Conservation (phyloP, 108 stramenopile genomes). For the Heterococcus sp. region DNA sequence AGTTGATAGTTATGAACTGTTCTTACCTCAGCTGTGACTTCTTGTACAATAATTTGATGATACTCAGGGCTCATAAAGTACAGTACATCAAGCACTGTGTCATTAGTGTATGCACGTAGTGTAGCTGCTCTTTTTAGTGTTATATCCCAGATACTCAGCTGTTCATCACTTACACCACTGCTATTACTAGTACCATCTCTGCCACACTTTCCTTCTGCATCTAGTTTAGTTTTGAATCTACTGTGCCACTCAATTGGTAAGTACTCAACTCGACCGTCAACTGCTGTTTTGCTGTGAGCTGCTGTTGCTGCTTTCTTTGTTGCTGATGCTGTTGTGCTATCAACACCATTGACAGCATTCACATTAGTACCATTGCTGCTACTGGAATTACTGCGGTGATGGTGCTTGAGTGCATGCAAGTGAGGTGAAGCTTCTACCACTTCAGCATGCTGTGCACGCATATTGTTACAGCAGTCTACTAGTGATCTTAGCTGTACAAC, state of each 20-base stretch:
- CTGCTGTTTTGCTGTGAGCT: not conserved
- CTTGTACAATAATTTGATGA: no score
- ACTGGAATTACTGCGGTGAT: no score
- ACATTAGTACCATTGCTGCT: no score
- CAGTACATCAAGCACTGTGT: conserved; percentile 31
- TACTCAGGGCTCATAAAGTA: conserved; percentile 44
- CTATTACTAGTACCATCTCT: no score
- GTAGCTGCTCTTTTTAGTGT: conserved; percentile 19
- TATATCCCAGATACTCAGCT: conserved; percentile 35
- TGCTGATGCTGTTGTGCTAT: not conserved
- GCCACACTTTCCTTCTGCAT: conserved; percentile 19
- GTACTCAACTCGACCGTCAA: conserved; percentile 22
- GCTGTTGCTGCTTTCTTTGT: not conserved
- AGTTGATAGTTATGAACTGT: no score
- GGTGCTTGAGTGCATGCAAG: no score
- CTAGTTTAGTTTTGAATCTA: conserved; percentile 6
- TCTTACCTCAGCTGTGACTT: no score
- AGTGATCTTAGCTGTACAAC: conserved; percentile 26
- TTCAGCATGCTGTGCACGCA: conserved; percentile 31
- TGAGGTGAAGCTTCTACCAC: no score
- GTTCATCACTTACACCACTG: not conserved
- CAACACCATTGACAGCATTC: no score
- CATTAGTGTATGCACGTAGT: conserved; percentile 31
- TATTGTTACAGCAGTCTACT: conserved; percentile 33
- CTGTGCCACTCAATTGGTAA: conserved; percentile 43